These are phyloP conservation scores for Serendipita sp. DNA, from an alignment of 768 basidiomycete genomes.

Conservation along the genomic window DNA sequence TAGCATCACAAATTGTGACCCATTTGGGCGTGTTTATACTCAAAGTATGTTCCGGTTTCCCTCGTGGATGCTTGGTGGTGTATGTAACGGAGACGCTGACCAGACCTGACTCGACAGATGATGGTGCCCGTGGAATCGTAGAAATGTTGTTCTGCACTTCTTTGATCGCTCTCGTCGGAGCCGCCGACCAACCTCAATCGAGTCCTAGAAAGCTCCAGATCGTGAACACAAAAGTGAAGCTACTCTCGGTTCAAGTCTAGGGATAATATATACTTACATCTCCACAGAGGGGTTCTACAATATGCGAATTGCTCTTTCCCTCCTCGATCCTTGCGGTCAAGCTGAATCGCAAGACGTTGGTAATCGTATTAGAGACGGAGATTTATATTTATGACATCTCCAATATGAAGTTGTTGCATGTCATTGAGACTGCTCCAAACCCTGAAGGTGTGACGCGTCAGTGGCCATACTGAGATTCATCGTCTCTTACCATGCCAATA, in stretches of 20 bases:
- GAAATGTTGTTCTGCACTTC: constrained; percentile 99
- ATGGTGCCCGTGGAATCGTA: constrained; percentile 88
- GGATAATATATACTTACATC: background rate
- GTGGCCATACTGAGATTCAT: no score
- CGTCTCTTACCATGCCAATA: constrained; percentile 19
- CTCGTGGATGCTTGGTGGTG: background rate
- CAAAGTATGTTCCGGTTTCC: constrained; percentile 48
- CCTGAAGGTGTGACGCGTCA: constrained; percentile 50
- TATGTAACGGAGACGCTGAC: background rate
- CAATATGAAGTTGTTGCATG: constrained; percentile 94
- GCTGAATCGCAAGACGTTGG: constrained; percentile 89
- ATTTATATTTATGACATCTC: constrained; percentile 99
- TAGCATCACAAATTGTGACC: constrained; percentile 94
- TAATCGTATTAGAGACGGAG: constrained; percentile 91
- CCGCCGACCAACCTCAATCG: constrained; percentile 78
- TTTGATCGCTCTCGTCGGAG: constrained; percentile 89
- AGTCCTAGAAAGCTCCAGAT: constrained; percentile 92
- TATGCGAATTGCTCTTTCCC: constrained; percentile 95
- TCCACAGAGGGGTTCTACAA: constrained; percentile 82
- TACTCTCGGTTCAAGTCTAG: background rate
- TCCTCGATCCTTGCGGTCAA: constrained; percentile 95
- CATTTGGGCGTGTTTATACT: constrained; percentile 89
- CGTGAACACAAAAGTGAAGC: constrained; percentile 86
- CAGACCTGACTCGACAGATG: constrained; percentile 33
- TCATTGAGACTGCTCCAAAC: constrained; percentile 92